Percentiles rank a stretch among this genome's conserved stretches.
Evolutionary conservation across 2,329 filamentous ascomycete genomes (phyloP).

Genomic region (Mycocentrospora acerina): DNA sequence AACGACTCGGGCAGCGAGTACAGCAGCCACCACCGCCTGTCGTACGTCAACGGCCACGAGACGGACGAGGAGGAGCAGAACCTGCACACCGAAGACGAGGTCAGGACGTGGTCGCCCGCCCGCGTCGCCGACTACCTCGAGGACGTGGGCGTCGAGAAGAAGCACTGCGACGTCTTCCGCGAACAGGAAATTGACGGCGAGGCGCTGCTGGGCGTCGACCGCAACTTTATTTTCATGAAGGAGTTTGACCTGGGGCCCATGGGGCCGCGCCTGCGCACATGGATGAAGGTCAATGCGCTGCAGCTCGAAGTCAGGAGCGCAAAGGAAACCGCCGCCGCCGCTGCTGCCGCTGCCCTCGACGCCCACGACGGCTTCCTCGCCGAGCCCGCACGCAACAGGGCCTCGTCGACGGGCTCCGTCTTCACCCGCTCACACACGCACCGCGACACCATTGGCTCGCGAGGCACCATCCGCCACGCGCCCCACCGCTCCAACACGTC

Average conservation of each 20-base stretch:
- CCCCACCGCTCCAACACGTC: constrained; percentile 36
- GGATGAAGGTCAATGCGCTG: constrained; percentile 91
- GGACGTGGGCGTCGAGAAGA: constrained; percentile 78
- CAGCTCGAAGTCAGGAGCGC: constrained; percentile 79
- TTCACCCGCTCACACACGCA: constrained; percentile 43
- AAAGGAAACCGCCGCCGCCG: constrained; percentile 39
- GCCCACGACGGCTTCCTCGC: constrained; percentile 27
- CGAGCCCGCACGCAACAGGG: constrained; percentile 49
- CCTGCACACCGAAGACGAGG: constrained; percentile 69
- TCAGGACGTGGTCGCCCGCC: constrained; percentile 75
- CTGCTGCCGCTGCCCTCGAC: constrained; percentile 41
- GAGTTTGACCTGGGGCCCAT: constrained; percentile 93
- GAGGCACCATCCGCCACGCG: constrained; percentile 27
- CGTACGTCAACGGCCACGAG: constrained; percentile 91
- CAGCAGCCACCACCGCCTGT: constrained; percentile 77
- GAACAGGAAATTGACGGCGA: constrained; percentile 97
- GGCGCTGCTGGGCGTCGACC: constrained; percentile 90
- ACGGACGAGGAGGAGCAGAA: constrained; percentile 88
- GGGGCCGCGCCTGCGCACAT: constrained; percentile 84
- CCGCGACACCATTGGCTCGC: constrained; percentile 33
- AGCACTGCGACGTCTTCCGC: constrained; percentile 89
- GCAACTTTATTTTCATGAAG: constrained; percentile 91
- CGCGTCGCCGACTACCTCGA: constrained; percentile 90
- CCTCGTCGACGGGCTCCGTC: constrained; percentile 46
- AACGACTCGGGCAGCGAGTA: constrained; percentile 90